Evolutionary conservation across 352 stramenopile species (phyloP).

Genomic region (Lagenidium giganteum): DNA sequence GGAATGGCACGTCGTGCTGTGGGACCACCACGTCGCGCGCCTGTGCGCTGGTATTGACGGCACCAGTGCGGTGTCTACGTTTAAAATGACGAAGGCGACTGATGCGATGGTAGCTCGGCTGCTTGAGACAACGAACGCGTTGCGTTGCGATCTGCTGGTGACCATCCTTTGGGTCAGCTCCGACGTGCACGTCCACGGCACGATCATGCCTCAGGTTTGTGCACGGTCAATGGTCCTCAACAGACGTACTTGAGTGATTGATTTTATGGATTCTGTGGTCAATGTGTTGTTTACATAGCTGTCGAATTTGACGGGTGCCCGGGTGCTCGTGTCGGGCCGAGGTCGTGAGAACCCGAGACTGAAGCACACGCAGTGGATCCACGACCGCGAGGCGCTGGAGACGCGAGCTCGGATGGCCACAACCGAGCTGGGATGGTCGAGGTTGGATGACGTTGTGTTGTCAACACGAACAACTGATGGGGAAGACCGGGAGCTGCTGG

Average conservation of each 20-base stretch:
- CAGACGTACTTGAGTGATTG: too few species aligned
- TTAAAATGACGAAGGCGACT: conserved; percentile 5
- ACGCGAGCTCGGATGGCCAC: conserved; percentile 18
- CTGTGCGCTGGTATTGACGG: conserved; percentile 23
- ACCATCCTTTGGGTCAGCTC: conserved; percentile 54
- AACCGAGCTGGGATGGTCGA: too few species aligned
- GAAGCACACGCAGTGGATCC: conserved; percentile 76
- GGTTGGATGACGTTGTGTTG: too few species aligned
- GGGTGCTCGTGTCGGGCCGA: conserved; percentile 44
- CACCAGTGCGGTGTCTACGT: background rate
- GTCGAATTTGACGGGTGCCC: background rate
- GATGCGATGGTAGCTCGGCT: conserved; percentile 4
- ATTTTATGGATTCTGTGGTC: background rate
- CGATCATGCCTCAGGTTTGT: conserved; percentile 37
- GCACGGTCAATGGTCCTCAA: too few species aligned
- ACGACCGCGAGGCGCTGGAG: conserved; percentile 45
- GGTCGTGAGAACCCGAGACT: conserved; percentile 33
- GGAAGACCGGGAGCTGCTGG: conserved; percentile 59
- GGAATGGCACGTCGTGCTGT: conserved; percentile 27
- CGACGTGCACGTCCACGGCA: conserved; percentile 47
- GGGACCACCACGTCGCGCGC: conserved; percentile 54
- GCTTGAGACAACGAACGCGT: conserved; percentile 9
- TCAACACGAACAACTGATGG: too few species aligned
- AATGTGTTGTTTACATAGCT: background rate
- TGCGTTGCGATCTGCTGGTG: conserved; percentile 47